A percentile compares a stretch with the other conserved stretches of the same genome.
These are phyloP conservation scores for Lotus japonicus DNA, from an alignment of 306 rosid species.

Conservation along the genomic window DNA sequence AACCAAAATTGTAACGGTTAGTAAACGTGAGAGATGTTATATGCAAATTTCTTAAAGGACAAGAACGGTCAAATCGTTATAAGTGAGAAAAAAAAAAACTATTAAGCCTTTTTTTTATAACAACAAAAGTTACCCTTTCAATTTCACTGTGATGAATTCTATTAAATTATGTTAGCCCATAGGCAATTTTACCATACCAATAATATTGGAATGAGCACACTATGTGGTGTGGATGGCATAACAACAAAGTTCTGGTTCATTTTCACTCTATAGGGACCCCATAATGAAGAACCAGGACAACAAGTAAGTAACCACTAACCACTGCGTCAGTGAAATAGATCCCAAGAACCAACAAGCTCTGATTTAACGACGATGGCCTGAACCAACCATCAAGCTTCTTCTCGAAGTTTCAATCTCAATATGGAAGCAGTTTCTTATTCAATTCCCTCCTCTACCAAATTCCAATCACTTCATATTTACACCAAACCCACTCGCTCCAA, in stretches of 20 bases:
- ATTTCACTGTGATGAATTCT: too few species aligned
- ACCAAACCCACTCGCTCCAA: conserved; percentile 14
- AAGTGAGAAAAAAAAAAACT: too few species aligned
- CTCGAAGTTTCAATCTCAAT: background rate
- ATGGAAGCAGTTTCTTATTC: conserved; percentile 53
- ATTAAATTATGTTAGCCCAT: too few species aligned
- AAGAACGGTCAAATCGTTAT: too few species aligned
- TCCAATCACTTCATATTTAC: conserved; percentile 28
- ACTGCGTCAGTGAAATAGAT: background rate
- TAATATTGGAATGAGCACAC: conserved; percentile 33
- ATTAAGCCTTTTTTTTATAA: too few species aligned
- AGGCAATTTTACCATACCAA: background rate
- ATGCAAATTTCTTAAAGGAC: too few species aligned
- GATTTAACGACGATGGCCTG: conserved; percentile 13
- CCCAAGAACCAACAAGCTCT: too few species aligned
- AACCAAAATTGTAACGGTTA: too few species aligned
- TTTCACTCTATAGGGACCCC: background rate
- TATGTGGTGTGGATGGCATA: conserved; percentile 42
- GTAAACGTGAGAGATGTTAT: too few species aligned
- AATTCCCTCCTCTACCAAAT: conserved; percentile 29
- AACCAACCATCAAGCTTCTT: conserved; percentile 4
- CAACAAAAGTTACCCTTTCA: too few species aligned
- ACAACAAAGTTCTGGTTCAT: conserved; percentile 21
- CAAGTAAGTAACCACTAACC: too few species aligned
- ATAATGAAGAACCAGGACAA: background rate